These are phyloP conservation scores for Amphicarpaea edgeworthii DNA, from an alignment of 306 rosid species.

Conservation along the genomic window DNA sequence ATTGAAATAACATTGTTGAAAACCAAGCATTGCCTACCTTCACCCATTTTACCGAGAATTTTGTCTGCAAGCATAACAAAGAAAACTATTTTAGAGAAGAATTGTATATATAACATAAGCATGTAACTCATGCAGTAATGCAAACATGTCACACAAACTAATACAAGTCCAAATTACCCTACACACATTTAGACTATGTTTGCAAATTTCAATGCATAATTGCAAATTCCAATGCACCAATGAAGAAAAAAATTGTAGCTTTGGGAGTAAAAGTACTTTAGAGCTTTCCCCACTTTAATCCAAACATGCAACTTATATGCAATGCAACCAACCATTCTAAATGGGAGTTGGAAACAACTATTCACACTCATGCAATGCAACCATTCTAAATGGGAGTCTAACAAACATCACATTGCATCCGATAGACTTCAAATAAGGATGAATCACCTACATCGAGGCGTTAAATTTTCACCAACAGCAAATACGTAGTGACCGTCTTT, in stretches of 20 bases:
- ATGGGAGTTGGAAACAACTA: not conserved
- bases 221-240: too few species aligned
- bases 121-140: not conserved
- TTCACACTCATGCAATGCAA: not conserved
- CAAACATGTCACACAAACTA: conserved; percentile 1
- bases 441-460: conserved; percentile 67
- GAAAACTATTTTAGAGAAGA: conserved; percentile 38
- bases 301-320: too few species aligned
- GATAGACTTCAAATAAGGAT: conserved; percentile 2
- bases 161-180: too few species aligned
- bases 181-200: too few species aligned
- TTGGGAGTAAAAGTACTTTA: too few species aligned
- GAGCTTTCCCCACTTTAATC: too few species aligned
- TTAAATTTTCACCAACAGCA: conserved; percentile 69
- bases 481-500: conserved; percentile 81
- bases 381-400: not conserved
- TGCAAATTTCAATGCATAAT: too few species aligned
- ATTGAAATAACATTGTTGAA: conserved; percentile 1
- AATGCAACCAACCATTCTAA: not conserved
- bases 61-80: conserved; percentile 61
- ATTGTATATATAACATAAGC: not conserved
- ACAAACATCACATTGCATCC: not conserved
- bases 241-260: too few species aligned
- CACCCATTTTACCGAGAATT: conserved; percentile 84
- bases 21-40: conserved; percentile 57